Conservation (phyloP, 805 yeast species). For the Ogataea trehaloabstinens region DNA sequence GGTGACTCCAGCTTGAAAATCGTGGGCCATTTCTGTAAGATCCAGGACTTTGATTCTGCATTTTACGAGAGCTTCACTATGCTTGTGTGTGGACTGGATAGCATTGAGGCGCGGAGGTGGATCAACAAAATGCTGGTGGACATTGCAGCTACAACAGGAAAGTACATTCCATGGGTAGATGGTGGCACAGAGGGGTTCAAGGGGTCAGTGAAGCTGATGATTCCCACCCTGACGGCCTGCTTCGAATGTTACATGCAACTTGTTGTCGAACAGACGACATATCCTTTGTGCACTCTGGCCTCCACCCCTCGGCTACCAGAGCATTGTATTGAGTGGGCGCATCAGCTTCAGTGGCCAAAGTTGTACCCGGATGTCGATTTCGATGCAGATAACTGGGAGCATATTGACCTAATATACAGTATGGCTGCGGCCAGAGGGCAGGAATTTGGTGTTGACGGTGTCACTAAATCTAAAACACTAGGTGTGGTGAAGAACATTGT, state of each 20-base stretch:
- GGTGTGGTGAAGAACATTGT: slow-evolving; percentile 91
- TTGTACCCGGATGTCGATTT: slow-evolving; percentile 44
- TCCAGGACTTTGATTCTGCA: slow-evolving; percentile 59
- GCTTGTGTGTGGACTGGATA: slow-evolving; percentile 84
- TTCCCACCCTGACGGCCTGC: slow-evolving; percentile 85
- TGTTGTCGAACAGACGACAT: slow-evolving; percentile 60
- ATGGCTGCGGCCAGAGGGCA: slow-evolving; percentile 58
- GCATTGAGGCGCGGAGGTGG: slow-evolving; percentile 89
- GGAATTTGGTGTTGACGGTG: slow-evolving; percentile 68
- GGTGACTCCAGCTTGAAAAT: slow-evolving; percentile 31
- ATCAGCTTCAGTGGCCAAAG: slow-evolving; percentile 70
- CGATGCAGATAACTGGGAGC: slow-evolving; percentile 67
- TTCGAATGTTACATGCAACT: slow-evolving; percentile 88
- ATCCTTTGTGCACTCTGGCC: slow-evolving; percentile 92
- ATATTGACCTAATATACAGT: slow-evolving; percentile 61
- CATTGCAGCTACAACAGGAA: slow-evolving; percentile 51
- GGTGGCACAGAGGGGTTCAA: slow-evolving; percentile 96
- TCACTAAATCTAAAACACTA: slow-evolving; percentile 65
- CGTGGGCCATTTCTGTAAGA: slow-evolving; percentile 59
- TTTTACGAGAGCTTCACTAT: slow-evolving; percentile 69
- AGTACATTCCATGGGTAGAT: slow-evolving; percentile 71
- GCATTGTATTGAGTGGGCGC: slow-evolving; percentile 92
- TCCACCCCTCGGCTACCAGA: slow-evolving; percentile 93
- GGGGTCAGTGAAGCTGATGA: slow-evolving; percentile 85
- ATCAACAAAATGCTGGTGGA: slow-evolving; percentile 68